These are phyloP conservation scores for Pseudogymnoascus sp. DNA, from an alignment of 2,329 filamentous ascomycete species.

Conservation along the genomic window DNA sequence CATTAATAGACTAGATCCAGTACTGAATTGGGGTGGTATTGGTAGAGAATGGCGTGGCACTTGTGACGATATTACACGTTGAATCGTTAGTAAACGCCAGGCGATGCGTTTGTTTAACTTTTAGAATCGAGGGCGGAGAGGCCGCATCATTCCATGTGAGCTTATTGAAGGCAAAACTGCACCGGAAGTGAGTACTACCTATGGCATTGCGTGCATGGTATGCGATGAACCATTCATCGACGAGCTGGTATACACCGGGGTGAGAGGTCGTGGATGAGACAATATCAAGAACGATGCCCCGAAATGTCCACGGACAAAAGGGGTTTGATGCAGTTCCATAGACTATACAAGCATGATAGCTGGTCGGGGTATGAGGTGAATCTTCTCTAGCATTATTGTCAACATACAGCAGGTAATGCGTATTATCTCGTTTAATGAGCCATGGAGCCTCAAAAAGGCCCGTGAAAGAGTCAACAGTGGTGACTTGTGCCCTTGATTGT, in stretches of 20 bases:
- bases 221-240: slow-evolving; percentile 26
- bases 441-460: slow-evolving; percentile 34
- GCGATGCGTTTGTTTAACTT: slow-evolving; percentile 26
- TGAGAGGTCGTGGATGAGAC: slow-evolving; percentile 32
- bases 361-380: slow-evolving; percentile 32
- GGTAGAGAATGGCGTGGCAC: slow-evolving; percentile 18
- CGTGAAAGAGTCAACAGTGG: slow-evolving; percentile 22
- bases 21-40: slow-evolving; percentile 30
- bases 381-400: slow-evolving; percentile 30
- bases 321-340: slow-evolving; percentile 27
- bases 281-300: slow-evolving; percentile 28
- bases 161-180: slow-evolving; percentile 29
- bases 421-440: slow-evolving; percentile 29
- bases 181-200: slow-evolving; percentile 30
- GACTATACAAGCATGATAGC: slow-evolving; percentile 32
- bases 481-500: slow-evolving; percentile 23
- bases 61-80: slow-evolving; percentile 28
- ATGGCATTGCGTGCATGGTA: slow-evolving; percentile 31
- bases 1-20: slow-evolving; percentile 30
- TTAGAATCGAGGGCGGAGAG: slow-evolving; percentile 19
- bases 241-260: slow-evolving; percentile 27
- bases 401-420: slow-evolving; percentile 34
- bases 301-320: slow-evolving; percentile 28
- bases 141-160: slow-evolving; percentile 28
- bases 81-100: slow-evolving; percentile 17